Percentiles rank a stretch among this genome's conserved stretches.
Evolutionary conservation across 176 grass and related monocot genomes (phyloP).

Genomic region (Triticum dicoccoides): DNA sequence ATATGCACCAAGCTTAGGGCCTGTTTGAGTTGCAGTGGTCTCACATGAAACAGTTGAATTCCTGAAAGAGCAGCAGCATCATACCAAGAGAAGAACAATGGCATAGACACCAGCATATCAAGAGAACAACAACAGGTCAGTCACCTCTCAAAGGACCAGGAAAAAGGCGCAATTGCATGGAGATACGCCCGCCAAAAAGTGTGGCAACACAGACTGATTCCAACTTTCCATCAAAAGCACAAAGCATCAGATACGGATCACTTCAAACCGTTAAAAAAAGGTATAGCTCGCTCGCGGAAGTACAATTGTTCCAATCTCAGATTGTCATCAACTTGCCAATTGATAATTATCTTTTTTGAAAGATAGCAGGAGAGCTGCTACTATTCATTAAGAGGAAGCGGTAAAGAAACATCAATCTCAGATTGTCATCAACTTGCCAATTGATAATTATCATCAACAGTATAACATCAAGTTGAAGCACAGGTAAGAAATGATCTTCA

Average conservation of each 20-base stretch:
- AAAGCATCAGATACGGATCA: constrained; percentile 37
- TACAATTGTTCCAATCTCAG: background rate
- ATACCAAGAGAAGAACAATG: background rate
- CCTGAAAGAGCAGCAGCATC: background rate
- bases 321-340: background rate
- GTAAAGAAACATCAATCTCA: background rate
- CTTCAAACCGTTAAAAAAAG: background rate
- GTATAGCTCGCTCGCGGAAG: background rate
- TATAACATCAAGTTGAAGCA: constrained; percentile 7
- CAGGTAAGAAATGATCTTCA: background rate
- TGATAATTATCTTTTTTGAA: too few species aligned
- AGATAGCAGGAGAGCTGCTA: too few species aligned
- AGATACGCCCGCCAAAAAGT: background rate
- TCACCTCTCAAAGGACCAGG: background rate
- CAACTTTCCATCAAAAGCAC: constrained; percentile 19
- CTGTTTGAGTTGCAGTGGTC: background rate
- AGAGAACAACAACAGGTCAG: background rate
- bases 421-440: background rate
- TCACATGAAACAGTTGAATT: background rate
- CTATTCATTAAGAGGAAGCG: too few species aligned
- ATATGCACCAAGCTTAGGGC: background rate
- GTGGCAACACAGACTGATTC: background rate
- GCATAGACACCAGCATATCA: background rate
- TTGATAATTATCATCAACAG: constrained; percentile 4
- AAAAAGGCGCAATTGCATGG: background rate